These are phyloP conservation scores for Tylopilus plumbeoviolaceoides DNA, from an alignment of 768 basidiomycete species.

Conservation along the genomic window DNA sequence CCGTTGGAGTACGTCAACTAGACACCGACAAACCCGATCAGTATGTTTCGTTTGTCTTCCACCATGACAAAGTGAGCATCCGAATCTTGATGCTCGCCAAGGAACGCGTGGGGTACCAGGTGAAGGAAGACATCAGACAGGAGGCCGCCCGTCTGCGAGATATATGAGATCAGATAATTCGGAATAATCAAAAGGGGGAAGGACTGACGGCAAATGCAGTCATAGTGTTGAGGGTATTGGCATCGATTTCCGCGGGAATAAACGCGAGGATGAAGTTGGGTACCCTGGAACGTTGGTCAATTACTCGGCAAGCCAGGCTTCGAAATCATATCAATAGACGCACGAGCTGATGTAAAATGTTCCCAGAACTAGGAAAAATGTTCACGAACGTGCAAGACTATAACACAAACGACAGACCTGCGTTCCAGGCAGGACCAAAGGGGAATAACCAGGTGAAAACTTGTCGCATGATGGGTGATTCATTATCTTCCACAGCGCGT, in stretches of 20 bases:
- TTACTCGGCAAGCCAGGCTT: conserved; percentile 19
- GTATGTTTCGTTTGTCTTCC: conserved; percentile 87
- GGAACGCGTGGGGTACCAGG: conserved; percentile 87
- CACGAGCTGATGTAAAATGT: conserved; percentile 98
- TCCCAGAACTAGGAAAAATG: conserved; percentile 54
- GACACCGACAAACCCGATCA: conserved; percentile 63
- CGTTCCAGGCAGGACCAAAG: conserved; percentile 88
- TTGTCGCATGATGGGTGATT: conserved; percentile 74
- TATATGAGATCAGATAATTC: conserved; percentile 17
- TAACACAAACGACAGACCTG: conserved; percentile 37
- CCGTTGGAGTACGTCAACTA: conserved; percentile 1
- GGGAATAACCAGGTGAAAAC: conserved; percentile 82
- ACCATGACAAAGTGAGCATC: conserved; percentile 79
- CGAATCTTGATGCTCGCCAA: conserved; percentile 76
- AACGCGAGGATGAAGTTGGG: conserved; percentile 95
- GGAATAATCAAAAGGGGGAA: conserved; percentile 2
- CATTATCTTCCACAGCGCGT: conserved; percentile 51
- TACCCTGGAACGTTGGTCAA: conserved; percentile 47
- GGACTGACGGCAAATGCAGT: conserved; percentile 81
- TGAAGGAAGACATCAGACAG: conserved; percentile 92
- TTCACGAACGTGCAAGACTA: conserved; percentile 20
- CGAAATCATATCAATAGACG: conserved; percentile 34
- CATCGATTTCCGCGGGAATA: conserved; percentile 84
- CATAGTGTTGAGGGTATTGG: conserved; percentile 87
- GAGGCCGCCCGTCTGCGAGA: conserved; percentile 74